These are phyloP conservation scores for Hygrophorus russula DNA, from an alignment of 768 basidiomycete genomes.

Conservation along the genomic window DNA sequence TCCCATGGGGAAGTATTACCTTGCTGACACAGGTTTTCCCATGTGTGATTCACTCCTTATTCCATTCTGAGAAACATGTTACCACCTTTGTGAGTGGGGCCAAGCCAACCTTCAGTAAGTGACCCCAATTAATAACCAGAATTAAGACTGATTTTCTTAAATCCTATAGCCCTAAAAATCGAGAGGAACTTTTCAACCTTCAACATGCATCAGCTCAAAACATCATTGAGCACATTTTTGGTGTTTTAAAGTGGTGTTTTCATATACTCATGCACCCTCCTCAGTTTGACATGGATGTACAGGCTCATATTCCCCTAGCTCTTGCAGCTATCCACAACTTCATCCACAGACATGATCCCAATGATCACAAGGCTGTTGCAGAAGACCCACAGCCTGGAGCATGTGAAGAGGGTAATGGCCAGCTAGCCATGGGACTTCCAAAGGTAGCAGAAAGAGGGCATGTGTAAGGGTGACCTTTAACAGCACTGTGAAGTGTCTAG, in stretches of 20 bases:
- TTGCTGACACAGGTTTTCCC: conserved; percentile 27
- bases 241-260: conserved; percentile 20
- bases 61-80: conserved; percentile 24
- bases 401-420: no score
- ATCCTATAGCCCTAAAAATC: conserved; percentile 17
- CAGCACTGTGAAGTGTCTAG: no score
- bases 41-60: conserved; percentile 23
- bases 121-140: conserved; percentile 5
- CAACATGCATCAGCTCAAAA: conserved; percentile 25
- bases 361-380: background rate
- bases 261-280: conserved; percentile 11
- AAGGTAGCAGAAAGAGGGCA: no score
- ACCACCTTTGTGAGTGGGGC: conserved; percentile 27
- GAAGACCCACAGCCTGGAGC: no score
- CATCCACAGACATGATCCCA: conserved; percentile 15
- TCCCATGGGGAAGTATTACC: conserved; percentile 20
- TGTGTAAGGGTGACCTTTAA: no score
- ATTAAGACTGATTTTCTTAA: background rate
- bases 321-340: conserved; percentile 19
- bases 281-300: conserved; percentile 13
- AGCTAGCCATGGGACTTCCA: no score
- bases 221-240: conserved; percentile 28
- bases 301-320: conserved; percentile 15
- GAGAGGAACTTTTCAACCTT: conserved; percentile 25
- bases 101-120: conserved; percentile 9